Evolutionary conservation across 2,329 filamentous ascomycete genomes (phyloP).

Genomic region (Phyllosticta ampelicida): DNA sequence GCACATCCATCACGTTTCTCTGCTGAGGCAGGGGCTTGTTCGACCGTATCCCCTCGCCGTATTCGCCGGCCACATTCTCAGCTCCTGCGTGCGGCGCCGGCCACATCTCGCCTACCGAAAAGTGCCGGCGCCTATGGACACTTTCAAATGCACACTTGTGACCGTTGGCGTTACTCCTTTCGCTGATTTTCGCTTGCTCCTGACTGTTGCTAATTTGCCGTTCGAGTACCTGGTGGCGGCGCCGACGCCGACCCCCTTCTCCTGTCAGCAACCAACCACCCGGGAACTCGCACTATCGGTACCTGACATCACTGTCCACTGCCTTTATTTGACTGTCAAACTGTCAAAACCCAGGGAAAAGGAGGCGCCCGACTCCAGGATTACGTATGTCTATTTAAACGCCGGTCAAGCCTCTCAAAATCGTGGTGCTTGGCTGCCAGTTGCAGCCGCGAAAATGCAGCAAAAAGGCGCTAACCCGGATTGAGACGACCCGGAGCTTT

Average conservation of each 20-base stretch:
- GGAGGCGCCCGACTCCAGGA: neutral
- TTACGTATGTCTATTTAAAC: neutral
- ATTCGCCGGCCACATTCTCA: neutral
- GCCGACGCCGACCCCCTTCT: neutral
- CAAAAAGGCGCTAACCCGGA: neutral
- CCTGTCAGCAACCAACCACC: neutral
- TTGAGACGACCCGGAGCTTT: neutral
- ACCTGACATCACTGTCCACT: neutral
- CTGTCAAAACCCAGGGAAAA: neutral
- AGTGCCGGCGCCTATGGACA: neutral
- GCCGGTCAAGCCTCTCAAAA: neutral
- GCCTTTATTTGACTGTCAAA: neutral
- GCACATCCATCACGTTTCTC: neutral
- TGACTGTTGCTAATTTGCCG: neutral
- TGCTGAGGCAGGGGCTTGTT: neutral
- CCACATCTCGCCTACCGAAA: neutral
- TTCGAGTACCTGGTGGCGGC: neutral
- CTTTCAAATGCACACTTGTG: neutral
- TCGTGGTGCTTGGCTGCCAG: neutral
- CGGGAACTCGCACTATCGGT: neutral
- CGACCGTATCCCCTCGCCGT: neutral
- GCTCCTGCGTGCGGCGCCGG: neutral
- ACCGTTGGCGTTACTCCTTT: neutral
- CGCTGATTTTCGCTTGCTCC: neutral
- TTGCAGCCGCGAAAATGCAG: neutral